Base-by-base conservation (phyloP, 805 yeast genomes). In the Danielozyma ontarioensis region DNA sequence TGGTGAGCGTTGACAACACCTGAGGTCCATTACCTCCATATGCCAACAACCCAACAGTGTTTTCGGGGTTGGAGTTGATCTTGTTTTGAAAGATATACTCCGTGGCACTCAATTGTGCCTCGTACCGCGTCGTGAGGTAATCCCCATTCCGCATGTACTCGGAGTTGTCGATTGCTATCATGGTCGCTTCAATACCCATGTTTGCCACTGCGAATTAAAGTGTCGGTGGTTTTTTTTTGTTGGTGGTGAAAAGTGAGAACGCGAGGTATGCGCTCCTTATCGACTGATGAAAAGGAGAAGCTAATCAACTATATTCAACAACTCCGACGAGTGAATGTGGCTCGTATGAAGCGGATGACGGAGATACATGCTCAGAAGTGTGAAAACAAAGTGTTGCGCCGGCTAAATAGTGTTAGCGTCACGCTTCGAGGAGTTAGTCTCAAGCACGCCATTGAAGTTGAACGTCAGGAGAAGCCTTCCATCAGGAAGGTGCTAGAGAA, bases 91-190 rank as follows among this genome's bases (percentile, higher is more conserved):
- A 94, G 28, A 93, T 78, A 46, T 80, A 69, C 47, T 87, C 93
- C 18, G 89, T 88, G 7, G 96, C 80, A 42, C 93, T 95, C 40
- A 84, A 68, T 61, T 93, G 96, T 2, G 97, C 96, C 43, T 84
- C 94, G 55, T 80, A 89, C 51, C 98, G 74, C 12, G 89, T 80
- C 13, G 94, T 78, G 24, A 84, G 73, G 52, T 81, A 93, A 59
- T 93, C 98, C 21, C 97, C 98, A 56, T 93, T 93, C 51, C 98
- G 74, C 77, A 89, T 84, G 60, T 73, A 90, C 65, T 93, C 98
- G 33, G 96, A 87, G 70, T 88, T 90, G 69, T 93, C 99, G 53
- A 93, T 75, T 52, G 88, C 86, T 42, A 93, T 76, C 83, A 93
- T 89, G 12, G 96, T 84, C 42, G 97, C 97, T 64, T 93, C 98